Base-by-base conservation (phyloP, 164 flowering plant genomes). In the Tetracentron sinense region DNA sequence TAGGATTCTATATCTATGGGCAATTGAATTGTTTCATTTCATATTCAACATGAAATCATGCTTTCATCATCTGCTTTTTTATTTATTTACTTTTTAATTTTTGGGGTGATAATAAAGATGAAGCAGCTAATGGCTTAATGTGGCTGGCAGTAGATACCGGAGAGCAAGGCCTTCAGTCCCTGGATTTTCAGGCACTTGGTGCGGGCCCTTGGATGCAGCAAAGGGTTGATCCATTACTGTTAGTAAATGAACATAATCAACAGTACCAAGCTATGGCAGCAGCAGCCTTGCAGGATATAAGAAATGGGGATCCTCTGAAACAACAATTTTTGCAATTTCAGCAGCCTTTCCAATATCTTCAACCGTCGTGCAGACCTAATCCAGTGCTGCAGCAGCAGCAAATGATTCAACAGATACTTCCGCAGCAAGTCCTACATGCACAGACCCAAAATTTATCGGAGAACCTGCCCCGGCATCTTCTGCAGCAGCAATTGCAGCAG, bases 171-270 rank as follows among this genome's bases (percentile, higher is more conserved):
- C 74, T 81, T 51, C 81, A 80, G 30, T 70, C 89, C 22, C 47
- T 86, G 71, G 85, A 78, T 66, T 81, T 79, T 70, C 92, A 79
- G 63, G 63, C 76, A 52, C 68, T 71, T 53, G 85, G 90, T 31
- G 58, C 82, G 82, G 46, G 74, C 33, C 88, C 90, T 6, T 84
- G 85, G 90, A 72, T 80, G 86, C 96, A 86, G 71, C 87, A 80
- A 66, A 83, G 89, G 67, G 33, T 83, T 38, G 90, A 88, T 62
- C 81, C 80, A 2, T 20, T 78, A 10, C 30, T 79, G 54, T 57
- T 79, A 7, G 80, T 78, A 60, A 77, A 74, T 56, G 85, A 83
- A 61, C 85, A 79, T 25, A 81, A 77, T 68, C 89, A 78, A 70
- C 85, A 77, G 66, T 88, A 84, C 61, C 90, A 88, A 69, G 82